Conservation (phyloP, 2,329 filamentous ascomycete species). For the Aspergillus puulaauensis region DNA sequence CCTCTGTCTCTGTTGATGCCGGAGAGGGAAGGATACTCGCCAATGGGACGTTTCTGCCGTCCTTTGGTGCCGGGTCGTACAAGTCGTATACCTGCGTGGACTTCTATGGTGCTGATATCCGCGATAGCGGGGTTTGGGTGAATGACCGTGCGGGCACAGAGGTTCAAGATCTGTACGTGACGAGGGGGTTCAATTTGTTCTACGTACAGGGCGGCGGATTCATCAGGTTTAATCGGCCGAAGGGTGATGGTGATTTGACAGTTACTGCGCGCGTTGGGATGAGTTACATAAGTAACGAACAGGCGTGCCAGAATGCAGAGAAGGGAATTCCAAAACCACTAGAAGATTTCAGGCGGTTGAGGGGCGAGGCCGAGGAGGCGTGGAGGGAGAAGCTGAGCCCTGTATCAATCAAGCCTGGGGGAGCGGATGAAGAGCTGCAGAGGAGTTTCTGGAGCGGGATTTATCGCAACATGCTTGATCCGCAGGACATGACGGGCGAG, state of each 20-base stretch:
- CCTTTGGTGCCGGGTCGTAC: slow-evolving; percentile 64
- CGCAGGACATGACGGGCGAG: slow-evolving; percentile 71
- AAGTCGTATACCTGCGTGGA: slow-evolving; percentile 66
- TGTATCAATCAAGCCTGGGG: slow-evolving; percentile 35
- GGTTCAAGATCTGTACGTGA: slow-evolving; percentile 55
- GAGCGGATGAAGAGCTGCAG: slow-evolving; percentile 30
- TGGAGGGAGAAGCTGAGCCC: slow-evolving; percentile 59
- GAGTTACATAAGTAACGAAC: slow-evolving; percentile 65
- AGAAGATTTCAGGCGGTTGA: slow-evolving; percentile 58
- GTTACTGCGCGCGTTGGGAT: slow-evolving; percentile 65
- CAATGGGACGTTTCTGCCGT: slow-evolving; percentile 59
- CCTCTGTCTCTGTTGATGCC: slow-evolving; percentile 55
- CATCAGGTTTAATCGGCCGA: slow-evolving; percentile 57
- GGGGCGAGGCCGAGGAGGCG: slow-evolving; percentile 51
- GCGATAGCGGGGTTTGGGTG: slow-evolving; percentile 62
- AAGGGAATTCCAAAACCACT: slow-evolving; percentile 63
- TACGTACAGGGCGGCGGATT: slow-evolving; percentile 62
- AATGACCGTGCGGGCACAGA: slow-evolving; percentile 59
- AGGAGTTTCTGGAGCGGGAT: slow-evolving; percentile 69
- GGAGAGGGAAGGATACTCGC: slow-evolving; percentile 62
- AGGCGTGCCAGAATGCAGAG: slow-evolving; percentile 68
- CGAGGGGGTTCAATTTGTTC: slow-evolving; percentile 58
- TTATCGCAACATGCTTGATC: slow-evolving; percentile 69
- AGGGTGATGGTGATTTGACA: slow-evolving; percentile 37
- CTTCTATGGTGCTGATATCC: slow-evolving; percentile 54